A percentile compares a stretch with the other conserved stretches of the same genome.
These are phyloP conservation scores for Nosema granulosis DNA, from an alignment of 371 early-diverging fungal genomes.

Conservation along the genomic window DNA sequence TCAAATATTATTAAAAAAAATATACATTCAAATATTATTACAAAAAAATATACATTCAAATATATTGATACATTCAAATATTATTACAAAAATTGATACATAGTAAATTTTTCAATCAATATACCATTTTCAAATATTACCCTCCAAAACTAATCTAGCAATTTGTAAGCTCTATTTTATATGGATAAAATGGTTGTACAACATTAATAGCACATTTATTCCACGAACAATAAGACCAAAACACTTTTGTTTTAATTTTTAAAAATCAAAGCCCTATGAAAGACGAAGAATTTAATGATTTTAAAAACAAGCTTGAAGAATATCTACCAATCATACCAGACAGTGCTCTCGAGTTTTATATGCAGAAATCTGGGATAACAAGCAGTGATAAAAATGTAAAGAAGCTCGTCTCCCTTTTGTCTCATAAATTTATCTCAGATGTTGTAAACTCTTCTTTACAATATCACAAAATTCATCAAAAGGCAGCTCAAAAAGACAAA, in stretches of 20 bases:
- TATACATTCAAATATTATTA: too few species aligned
- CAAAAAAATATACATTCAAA: too few species aligned
- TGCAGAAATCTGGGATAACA: constrained; percentile 82
- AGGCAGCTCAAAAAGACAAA: constrained; percentile 67
- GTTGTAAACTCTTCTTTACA: constrained; percentile 64
- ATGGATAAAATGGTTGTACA: neutral
- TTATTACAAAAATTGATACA: too few species aligned
- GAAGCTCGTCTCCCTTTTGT: constrained; percentile 64
- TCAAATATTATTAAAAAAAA: too few species aligned
- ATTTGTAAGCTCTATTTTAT: too few species aligned
- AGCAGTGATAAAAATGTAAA: constrained; percentile 69
- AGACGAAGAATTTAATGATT: constrained; percentile 61
- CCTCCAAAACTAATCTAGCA: too few species aligned
- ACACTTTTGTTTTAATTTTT: constrained; percentile 1
- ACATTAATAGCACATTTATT: neutral
- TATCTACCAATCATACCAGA: constrained; percentile 75
- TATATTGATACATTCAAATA: too few species aligned
- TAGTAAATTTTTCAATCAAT: too few species aligned
- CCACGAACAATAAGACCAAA: neutral
- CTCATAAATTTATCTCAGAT: constrained; percentile 67
- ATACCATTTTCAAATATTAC: too few species aligned
- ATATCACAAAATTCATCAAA: constrained; percentile 66
- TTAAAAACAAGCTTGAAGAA: constrained; percentile 63
- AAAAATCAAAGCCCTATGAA: constrained; percentile 58
- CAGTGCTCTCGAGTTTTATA: constrained; percentile 84